Conservation (phyloP, 305 asterid genomes). For the Rubia balearica region DNA sequence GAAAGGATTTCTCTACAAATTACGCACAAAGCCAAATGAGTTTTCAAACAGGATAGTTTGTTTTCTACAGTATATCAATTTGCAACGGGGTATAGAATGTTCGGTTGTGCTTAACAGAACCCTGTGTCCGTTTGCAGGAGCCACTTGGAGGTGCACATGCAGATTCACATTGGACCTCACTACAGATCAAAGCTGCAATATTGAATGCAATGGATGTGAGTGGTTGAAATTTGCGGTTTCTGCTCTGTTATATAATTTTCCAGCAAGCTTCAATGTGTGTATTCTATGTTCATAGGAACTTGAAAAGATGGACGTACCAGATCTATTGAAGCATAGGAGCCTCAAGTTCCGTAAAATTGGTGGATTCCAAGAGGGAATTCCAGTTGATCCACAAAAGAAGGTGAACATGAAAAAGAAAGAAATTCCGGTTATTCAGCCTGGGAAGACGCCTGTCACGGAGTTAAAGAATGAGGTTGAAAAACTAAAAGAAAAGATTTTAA, state of each 20-base stretch:
- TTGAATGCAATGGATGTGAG: constrained; percentile 88
- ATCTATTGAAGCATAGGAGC: constrained; percentile 58
- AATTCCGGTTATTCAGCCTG: constrained; percentile 33
- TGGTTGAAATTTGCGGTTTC: constrained; percentile 18
- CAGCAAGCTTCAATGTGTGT: constrained; percentile 18
- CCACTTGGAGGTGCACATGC: constrained; percentile 96
- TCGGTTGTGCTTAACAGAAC: not conserved
- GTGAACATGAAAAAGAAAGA: constrained; percentile 67
- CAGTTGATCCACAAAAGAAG: constrained; percentile 58
- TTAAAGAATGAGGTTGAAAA: constrained; percentile 57
- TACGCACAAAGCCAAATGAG: not conserved
- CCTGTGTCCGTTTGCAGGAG: constrained; percentile 47
- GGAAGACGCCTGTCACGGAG: constrained; percentile 39
- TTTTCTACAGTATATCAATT: not conserved
- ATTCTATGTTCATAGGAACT: constrained; percentile 55
- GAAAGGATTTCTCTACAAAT: not conserved
- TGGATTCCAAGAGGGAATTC: constrained; percentile 63
- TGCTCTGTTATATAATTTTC: constrained; percentile 2
- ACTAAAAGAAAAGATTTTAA: constrained; percentile 45
- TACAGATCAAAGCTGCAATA: constrained; percentile 79
- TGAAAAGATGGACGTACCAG: constrained; percentile 59
- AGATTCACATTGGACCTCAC: constrained; percentile 79
- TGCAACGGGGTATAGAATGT: not conserved
- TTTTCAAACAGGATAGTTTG: not conserved
- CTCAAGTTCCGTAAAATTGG: constrained; percentile 72